A percentile compares a stretch with the other conserved stretches of the same genome.
phyloP scores from a whole-genome alignment of 805 yeast genomes.

The Maudiozyma pseudohumilis region DNA sequence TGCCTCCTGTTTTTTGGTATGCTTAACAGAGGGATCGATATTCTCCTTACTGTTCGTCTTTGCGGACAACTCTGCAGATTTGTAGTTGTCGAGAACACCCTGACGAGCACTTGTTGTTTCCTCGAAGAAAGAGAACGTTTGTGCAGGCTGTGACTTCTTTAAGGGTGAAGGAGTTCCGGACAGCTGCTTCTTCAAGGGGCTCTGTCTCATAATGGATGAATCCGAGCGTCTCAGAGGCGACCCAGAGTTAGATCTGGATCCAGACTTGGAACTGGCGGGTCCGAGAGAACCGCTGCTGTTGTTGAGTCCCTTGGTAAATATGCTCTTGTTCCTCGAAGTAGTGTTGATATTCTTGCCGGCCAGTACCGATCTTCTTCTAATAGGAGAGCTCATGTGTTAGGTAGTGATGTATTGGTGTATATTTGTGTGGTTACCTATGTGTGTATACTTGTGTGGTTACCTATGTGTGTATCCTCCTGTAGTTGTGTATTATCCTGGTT shows the following conservation, averaged over 20 bases:
- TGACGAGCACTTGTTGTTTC: constrained; percentile 16
- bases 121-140: constrained; percentile 16
- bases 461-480: no score
- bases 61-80: constrained; percentile 14
- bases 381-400: constrained; percentile 13
- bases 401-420: not conserved
- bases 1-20: constrained; percentile 1
- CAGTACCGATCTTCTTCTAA: constrained; percentile 17
- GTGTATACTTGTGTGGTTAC: no score
- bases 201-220: not conserved
- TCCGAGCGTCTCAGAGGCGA: constrained; percentile 4
- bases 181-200: not conserved
- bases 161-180: constrained; percentile 4
- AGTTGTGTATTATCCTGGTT: no score
- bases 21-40: no score
- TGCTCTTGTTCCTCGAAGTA: not conserved
- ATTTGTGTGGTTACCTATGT: no score
- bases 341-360: constrained; percentile 16
- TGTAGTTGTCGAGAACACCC: constrained; percentile 10
- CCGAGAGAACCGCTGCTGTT: not conserved
- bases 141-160: not conserved
- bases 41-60: constrained; percentile 12
- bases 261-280: not conserved
- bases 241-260: constrained; percentile 1
- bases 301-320: not conserved